A percentile compares a stretch with the other conserved stretches of the same genome.
These are phyloP conservation scores for Blastocystis sp. DNA, from an alignment of 352 stramenopile species.

Conservation along the genomic window DNA sequence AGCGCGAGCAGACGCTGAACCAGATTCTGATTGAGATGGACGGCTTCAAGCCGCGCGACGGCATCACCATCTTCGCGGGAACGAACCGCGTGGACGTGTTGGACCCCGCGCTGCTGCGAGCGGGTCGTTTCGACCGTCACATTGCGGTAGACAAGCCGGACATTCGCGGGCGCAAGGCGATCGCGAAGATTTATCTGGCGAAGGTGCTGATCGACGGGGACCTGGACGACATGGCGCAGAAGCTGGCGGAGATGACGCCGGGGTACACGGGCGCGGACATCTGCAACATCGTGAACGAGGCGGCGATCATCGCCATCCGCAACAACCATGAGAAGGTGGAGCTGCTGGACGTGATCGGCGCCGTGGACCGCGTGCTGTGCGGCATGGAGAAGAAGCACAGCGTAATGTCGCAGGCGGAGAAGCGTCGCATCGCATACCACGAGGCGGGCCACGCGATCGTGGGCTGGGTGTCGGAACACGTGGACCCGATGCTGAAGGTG, in stretches of 20 bases:
- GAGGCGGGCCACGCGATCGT: constrained; percentile 93
- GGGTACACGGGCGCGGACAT: constrained; percentile 84
- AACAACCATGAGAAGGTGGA: constrained; percentile 78
- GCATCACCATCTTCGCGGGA: constrained; percentile 89
- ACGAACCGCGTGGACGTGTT: constrained; percentile 96
- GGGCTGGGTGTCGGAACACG: constrained; percentile 93
- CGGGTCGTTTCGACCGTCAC: constrained; percentile 92
- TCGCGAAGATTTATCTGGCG: constrained; percentile 90
- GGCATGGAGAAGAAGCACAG: constrained; percentile 82
- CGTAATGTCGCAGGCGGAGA: constrained; percentile 91
- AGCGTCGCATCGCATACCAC: constrained; percentile 93
- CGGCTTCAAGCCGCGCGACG: constrained; percentile 83
- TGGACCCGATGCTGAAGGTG: constrained; percentile 93
- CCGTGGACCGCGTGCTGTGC: constrained; percentile 90
- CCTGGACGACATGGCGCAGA: constrained; percentile 79
- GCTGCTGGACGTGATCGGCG: constrained; percentile 93
- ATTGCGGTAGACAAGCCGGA: constrained; percentile 92
- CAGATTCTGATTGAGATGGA: constrained; percentile 99
- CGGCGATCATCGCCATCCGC: constrained; percentile 85
- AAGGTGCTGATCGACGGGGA: constrained; percentile 78
- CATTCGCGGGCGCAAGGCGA: constrained; percentile 87
- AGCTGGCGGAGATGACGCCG: constrained; percentile 86
- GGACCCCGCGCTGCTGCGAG: constrained; percentile 90
- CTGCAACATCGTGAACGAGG: constrained; percentile 98
- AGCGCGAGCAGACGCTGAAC: constrained; percentile 99